These are phyloP conservation scores for Cutaneotrichosporon arboriforme DNA, from an alignment of 1,284 basidiomycete species.

Conservation along the genomic window DNA sequence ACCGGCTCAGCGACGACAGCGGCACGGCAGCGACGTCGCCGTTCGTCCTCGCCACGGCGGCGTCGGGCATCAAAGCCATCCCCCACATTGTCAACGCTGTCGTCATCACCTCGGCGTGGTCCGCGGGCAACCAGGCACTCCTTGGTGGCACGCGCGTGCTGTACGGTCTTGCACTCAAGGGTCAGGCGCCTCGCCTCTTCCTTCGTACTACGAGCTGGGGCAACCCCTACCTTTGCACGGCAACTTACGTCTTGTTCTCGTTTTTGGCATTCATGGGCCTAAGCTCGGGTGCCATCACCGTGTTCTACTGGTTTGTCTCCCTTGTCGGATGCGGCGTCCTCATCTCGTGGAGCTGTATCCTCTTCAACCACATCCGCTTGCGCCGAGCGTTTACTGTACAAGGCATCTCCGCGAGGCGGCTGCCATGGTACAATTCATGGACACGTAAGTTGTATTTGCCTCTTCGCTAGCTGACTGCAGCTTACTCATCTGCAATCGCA, in stretches of 20 bases:
- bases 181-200: slow-evolving; percentile 51
- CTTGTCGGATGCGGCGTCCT: slow-evolving; percentile 29
- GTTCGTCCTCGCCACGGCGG: slow-evolving; percentile 59
- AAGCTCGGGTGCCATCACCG: slow-evolving; percentile 23
- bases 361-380: slow-evolving; percentile 21
- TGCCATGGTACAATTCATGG: slow-evolving; percentile 28
- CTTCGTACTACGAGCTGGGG: slow-evolving; percentile 50
- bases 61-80: slow-evolving; percentile 62
- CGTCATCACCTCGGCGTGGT: slow-evolving; percentile 25
- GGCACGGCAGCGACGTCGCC: slow-evolving; percentile 64
- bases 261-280: slow-evolving; percentile 45
- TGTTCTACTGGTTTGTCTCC: slow-evolving; percentile 33
- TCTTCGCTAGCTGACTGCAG: neutral
- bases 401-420: slow-evolving; percentile 9
- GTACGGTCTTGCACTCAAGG: slow-evolving; percentile 49
- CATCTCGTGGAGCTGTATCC: slow-evolving; percentile 28
- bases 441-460: slow-evolving; percentile 16
- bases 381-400: slow-evolving; percentile 14
- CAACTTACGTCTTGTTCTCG: slow-evolving; percentile 31
- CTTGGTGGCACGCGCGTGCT: slow-evolving; percentile 40
- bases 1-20: slow-evolving; percentile 15
- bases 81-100: slow-evolving; percentile 45
- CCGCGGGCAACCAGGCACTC: slow-evolving; percentile 22
- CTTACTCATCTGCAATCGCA: slow-evolving; percentile 17
- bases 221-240: slow-evolving; percentile 40